Evolutionary conservation across 2,329 filamentous ascomycete genomes (phyloP).

Genomic region (Seiridium unicorne): DNA sequence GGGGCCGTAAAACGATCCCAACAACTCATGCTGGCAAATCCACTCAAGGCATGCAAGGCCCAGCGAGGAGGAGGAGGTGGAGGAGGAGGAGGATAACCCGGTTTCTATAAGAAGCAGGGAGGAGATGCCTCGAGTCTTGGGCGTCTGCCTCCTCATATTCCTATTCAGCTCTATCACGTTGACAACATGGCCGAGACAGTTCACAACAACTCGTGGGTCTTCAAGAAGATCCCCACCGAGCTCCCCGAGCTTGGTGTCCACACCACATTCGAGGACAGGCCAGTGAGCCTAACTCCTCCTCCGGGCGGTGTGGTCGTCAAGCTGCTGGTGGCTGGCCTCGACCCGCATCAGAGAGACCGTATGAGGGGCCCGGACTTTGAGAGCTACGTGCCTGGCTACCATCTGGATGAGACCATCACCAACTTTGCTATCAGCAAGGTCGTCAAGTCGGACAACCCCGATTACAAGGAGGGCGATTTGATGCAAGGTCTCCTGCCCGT

Average conservation of each 20-base stretch:
- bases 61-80: background rate
- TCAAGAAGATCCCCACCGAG: constrained; percentile 4
- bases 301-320: constrained; percentile 4
- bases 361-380: constrained; percentile 3
- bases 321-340: background rate
- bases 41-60: background rate
- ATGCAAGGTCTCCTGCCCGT: constrained; percentile 1
- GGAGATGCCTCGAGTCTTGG: background rate
- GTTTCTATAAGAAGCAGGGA: background rate
- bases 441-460: background rate
- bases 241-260: constrained; percentile 2
- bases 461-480: constrained; percentile 2
- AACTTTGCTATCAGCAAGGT: constrained; percentile 3
- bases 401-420: background rate
- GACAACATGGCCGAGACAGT: constrained; percentile 1
- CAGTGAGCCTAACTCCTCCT: background rate
- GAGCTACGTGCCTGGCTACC: constrained; percentile 6
- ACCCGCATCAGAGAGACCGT: constrained; percentile 5
- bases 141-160: background rate
- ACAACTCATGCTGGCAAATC: background rate
- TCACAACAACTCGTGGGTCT: constrained; percentile 4
- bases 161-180: background rate
- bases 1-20: background rate
- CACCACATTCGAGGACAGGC: constrained; percentile 2
- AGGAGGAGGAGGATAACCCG: background rate